phyloP scores from a whole-genome alignment of 2,329 filamentous ascomycete genomes.

The Neonectria hederae region DNA sequence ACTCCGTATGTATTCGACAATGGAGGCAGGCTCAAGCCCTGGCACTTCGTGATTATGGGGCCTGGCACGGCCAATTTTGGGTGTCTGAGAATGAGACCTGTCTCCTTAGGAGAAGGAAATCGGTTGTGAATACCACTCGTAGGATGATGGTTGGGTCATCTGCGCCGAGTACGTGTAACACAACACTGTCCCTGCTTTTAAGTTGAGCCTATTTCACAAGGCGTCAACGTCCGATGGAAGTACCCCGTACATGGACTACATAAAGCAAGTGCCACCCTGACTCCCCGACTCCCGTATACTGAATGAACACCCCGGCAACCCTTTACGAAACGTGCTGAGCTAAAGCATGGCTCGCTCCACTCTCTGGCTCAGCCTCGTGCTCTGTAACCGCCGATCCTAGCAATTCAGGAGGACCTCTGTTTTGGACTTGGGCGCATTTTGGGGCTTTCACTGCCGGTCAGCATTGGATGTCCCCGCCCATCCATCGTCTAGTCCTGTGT shows the following conservation, averaged over 20 bases:
- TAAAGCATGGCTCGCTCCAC: conserved; percentile 22
- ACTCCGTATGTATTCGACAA: background rate
- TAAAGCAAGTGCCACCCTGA: too few relatives aligned
- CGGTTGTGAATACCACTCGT: background rate
- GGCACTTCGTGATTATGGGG: conserved; percentile 4
- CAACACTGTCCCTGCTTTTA: background rate
- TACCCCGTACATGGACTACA: conserved; percentile 6
- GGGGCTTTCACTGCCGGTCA: background rate
- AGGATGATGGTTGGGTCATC: background rate
- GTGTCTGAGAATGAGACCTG: background rate
- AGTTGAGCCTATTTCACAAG: background rate
- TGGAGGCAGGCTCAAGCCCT: background rate
- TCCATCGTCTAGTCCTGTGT: background rate
- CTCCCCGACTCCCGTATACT: background rate
- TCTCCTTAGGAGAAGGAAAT: background rate
- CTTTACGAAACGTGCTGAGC: conserved; percentile 20
- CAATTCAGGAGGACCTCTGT: conserved; percentile 11
- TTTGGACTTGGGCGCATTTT: conserved; percentile 2
- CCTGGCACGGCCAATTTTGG: background rate
- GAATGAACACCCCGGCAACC: conserved; percentile 1
- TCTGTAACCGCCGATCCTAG: conserved; percentile 16
- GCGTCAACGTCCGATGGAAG: background rate
- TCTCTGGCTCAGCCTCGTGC: conserved; percentile 17
- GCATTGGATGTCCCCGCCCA: background rate
- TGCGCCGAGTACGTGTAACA: background rate